Evolutionary conservation across 176 grass and related monocot genomes (phyloP).

Genomic region (Dactylis glomerata): DNA sequence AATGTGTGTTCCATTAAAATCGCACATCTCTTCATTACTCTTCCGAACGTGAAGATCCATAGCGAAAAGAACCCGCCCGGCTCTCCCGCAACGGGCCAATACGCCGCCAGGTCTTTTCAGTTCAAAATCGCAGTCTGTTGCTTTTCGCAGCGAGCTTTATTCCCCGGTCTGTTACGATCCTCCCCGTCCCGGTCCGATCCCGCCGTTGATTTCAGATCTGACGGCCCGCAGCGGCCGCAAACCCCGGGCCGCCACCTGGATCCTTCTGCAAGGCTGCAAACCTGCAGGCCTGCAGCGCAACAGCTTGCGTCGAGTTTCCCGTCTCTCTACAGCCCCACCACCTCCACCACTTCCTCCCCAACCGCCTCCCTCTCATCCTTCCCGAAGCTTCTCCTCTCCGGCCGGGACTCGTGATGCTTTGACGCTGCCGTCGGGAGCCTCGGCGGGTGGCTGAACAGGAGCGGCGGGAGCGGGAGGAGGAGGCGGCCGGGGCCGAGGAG

Average conservation of each 20-base stretch:
- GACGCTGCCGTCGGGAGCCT: slow-evolving; percentile 21
- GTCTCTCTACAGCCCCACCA: slow-evolving; percentile 23
- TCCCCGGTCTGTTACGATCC: slow-evolving; percentile 1
- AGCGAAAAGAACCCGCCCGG: too few species aligned
- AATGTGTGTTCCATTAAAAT: too few species aligned
- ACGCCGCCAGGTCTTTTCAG: too few species aligned
- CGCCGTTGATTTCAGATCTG: neutral
- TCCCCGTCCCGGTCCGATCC: neutral
- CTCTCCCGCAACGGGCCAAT: slow-evolving; percentile 15
- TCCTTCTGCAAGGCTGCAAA: neutral
- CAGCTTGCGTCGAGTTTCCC: slow-evolving; percentile 30
- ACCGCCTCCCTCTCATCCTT: neutral
- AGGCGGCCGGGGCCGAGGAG: neutral
- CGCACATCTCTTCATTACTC: too few species aligned
- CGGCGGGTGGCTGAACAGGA: neutral
- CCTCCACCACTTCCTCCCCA: slow-evolving; percentile 21
- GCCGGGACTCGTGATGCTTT: neutral
- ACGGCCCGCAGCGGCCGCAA: neutral
- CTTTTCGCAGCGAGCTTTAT: slow-evolving; percentile 26
- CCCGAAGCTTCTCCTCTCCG: neutral
- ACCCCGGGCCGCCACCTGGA: slow-evolving; percentile 21
- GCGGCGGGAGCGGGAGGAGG: slow-evolving; percentile 1
- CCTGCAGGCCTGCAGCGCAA: neutral
- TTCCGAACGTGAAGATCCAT: too few species aligned
- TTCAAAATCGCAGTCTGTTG: slow-evolving; percentile 25